Evolutionary conservation across 2,329 filamentous ascomycete genomes (phyloP), one percentile per base, ranked within the genome.

Genomic region (Apiospora pterosperma): DNA sequence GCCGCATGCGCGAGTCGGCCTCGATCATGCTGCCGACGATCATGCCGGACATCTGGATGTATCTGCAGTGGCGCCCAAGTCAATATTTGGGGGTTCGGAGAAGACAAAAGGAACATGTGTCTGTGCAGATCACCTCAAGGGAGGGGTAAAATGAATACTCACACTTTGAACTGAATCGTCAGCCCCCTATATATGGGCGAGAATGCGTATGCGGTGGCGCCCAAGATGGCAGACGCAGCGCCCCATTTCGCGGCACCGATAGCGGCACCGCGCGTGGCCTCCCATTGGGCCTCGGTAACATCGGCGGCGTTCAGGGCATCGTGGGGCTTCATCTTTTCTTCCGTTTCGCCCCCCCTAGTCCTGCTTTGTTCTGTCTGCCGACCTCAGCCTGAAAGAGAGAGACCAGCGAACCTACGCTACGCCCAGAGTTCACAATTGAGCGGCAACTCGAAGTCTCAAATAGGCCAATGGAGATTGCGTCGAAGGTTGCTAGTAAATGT

Each of bases 41-140:
- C 91, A 94, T 94, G 66, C 88, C 89, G n/a, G 89, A 92, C 90
- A 93, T 92, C 76, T 93, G 91, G 19, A 94, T 81, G 74, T 92
- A 95, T 36, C 92, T 94, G 72, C 64, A 31, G 28, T 36, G 52
- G 52, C 12, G 11, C 14, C 19, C n/a, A 25, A 5, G 48, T 55
- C 48, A 55, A 34, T 8, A 34, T n/a, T 5, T 25, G 4, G 28
- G 28, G 8, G 19, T 3, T 44, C 14, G n/a, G n/a, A n/a, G n/a
- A n/a, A n/a, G n/a, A n/a, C n/a, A n/a, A n/a, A n/a, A 38, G 16
- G 36, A 16, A 5, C 4, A 38, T 16, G 11, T 38, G 14, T 16
- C 5, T 14, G 36, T 16, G 36, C 12, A 38, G n/a, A 12, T 36
- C 5, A 36, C 36, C n/a, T 31, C 48, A 34, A 28, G 12, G 14